Evolutionary conservation across 306 rosid genomes (phyloP).

Genomic region (Ormosia semicastrata): DNA sequence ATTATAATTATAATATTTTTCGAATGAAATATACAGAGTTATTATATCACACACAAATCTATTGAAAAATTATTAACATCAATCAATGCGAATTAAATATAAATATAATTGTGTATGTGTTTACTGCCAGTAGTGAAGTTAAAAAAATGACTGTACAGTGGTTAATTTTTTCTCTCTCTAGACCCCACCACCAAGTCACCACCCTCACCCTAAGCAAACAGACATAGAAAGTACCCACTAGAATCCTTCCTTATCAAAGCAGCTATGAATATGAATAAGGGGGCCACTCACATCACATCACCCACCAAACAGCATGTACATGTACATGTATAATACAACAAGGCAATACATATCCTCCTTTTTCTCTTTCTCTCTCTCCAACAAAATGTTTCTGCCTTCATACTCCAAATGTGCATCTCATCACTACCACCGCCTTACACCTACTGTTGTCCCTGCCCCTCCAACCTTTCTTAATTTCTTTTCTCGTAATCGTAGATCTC

Average conservation of each 20-base stretch:
- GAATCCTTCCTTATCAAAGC: conserved; percentile 18
- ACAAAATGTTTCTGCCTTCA: conserved; percentile 46
- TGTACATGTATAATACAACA: no score
- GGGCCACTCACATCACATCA: conserved; percentile 6
- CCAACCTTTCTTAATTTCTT: no score
- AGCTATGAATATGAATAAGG: conserved; percentile 19
- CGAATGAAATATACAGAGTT: background rate
- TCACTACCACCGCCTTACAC: conserved; percentile 20
- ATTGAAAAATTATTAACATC: background rate
- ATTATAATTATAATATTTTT: background rate
- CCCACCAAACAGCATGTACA: conserved; percentile 19
- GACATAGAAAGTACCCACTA: conserved; percentile 23
- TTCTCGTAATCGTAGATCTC: no score
- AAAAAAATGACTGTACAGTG: background rate
- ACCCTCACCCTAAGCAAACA: background rate
- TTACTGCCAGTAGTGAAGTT: no score
- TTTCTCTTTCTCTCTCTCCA: conserved; percentile 22
- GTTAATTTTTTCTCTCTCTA: background rate
- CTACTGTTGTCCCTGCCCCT: no score
- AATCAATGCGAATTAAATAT: background rate
- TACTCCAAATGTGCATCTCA: conserved; percentile 56
- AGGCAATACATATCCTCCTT: background rate
- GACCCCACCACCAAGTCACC: background rate
- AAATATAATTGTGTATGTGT: background rate
- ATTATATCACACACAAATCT: background rate